Percentiles rank a stretch among this genome's conserved stretches.
Evolutionary conservation across 1,284 basidiomycete genomes (phyloP).

Genomic region (Paramarasmius palmivorus): DNA sequence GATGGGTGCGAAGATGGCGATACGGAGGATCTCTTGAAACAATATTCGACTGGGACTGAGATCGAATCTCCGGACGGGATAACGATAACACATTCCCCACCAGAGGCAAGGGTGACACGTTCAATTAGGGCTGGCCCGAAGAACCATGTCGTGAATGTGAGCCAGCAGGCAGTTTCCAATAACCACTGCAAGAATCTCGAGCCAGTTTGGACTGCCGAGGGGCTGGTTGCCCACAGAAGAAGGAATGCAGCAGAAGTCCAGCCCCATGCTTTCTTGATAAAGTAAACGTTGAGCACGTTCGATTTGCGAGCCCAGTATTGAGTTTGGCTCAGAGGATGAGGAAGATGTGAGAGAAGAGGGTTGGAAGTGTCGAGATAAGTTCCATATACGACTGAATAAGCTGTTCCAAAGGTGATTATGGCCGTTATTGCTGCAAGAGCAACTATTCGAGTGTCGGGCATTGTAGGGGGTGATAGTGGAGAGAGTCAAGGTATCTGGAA

Average conservation of each 20-base stretch:
- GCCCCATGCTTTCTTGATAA: slow-evolving; percentile 91
- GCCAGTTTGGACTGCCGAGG: slow-evolving; percentile 39
- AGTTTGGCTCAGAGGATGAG: slow-evolving; percentile 65
- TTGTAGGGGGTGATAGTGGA: slow-evolving; percentile 9
- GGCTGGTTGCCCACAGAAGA: slow-evolving; percentile 55
- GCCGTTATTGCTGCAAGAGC: slow-evolving; percentile 32
- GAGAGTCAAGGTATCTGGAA: neutral
- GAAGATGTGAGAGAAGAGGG: slow-evolving; percentile 62
- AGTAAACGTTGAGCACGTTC: slow-evolving; percentile 82
- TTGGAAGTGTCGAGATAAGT: slow-evolving; percentile 72
- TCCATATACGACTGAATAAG: slow-evolving; percentile 40
- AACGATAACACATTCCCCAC: slow-evolving; percentile 78
- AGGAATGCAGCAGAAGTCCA: slow-evolving; percentile 83
- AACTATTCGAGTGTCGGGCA: slow-evolving; percentile 31
- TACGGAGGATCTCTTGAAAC: slow-evolving; percentile 51
- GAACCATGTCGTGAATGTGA: slow-evolving; percentile 85
- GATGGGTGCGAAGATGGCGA: slow-evolving; percentile 63
- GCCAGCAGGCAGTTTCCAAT: slow-evolving; percentile 72
- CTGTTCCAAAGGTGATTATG: slow-evolving; percentile 37
- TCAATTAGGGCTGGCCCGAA: slow-evolving; percentile 86
- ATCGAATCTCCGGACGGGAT: slow-evolving; percentile 59
- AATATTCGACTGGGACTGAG: slow-evolving; percentile 60
- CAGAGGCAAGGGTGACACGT: slow-evolving; percentile 73
- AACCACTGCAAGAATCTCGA: slow-evolving; percentile 57
- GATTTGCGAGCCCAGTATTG: slow-evolving; percentile 83